Conservation (phyloP, 2,329 filamentous ascomycete species). For the Nothophaeocryptopus gaeumannii region DNA sequence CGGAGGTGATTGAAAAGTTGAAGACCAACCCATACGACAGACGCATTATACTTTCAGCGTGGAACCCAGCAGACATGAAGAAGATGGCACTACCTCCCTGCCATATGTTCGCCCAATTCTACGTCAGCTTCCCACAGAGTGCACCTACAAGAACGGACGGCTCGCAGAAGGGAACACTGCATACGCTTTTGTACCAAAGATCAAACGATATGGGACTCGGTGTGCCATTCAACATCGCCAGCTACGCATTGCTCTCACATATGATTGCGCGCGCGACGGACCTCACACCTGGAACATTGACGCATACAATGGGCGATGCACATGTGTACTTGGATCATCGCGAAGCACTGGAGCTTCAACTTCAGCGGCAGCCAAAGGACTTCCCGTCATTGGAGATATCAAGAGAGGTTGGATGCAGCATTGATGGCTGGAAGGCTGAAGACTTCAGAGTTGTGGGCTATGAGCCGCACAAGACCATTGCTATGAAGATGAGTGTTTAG, state of each 20-base stretch:
- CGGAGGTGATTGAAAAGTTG: slow-evolving; percentile 84
- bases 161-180: slow-evolving; percentile 63
- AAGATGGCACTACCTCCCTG: slow-evolving; percentile 93
- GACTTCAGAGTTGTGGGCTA: slow-evolving; percentile 89
- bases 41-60: slow-evolving; percentile 84
- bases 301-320: slow-evolving; percentile 97
- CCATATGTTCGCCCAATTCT: slow-evolving; percentile 98
- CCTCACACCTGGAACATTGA: slow-evolving; percentile 79
- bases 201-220: slow-evolving; percentile 96
- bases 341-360: slow-evolving; percentile 77
- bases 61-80: slow-evolving; percentile 83
- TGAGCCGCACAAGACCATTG: slow-evolving; percentile 83
- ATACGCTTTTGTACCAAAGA: slow-evolving; percentile 89
- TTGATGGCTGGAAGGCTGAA: slow-evolving; percentile 86
- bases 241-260: slow-evolving; percentile 88
- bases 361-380: slow-evolving; percentile 72
- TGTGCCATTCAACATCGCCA: slow-evolving; percentile 96
- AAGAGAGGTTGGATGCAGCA: slow-evolving; percentile 65
- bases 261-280: slow-evolving; percentile 89
- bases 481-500: slow-evolving; percentile 96
- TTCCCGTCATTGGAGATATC: slow-evolving; percentile 78
- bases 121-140: slow-evolving; percentile 67
- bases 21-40: slow-evolving; percentile 81
- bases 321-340: slow-evolving; percentile 94
- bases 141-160: slow-evolving; percentile 31